A percentile compares a stretch with the other conserved stretches of the same genome.
Evolutionary conservation across 768 basidiomycete genomes (phyloP).

Genomic region (Podaxis pistillaris): DNA sequence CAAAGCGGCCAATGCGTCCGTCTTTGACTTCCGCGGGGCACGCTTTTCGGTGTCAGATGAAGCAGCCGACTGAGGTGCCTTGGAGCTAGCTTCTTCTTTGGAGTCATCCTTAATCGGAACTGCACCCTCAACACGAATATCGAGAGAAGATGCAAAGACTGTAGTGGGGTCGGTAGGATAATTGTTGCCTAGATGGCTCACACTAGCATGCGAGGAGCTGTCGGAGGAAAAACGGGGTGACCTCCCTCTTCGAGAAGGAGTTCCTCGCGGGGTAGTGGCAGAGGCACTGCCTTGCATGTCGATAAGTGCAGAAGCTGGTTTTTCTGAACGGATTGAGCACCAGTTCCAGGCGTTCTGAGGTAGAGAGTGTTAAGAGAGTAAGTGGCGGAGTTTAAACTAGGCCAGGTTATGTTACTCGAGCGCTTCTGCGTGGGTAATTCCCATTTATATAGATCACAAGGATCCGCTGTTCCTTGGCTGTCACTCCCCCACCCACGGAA

Average conservation of each 20-base stretch:
- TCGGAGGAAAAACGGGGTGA: conserved; percentile 55
- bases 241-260: conserved; percentile 62
- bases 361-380: conserved; percentile 40
- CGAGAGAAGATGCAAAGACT: conserved; percentile 65
- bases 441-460: conserved; percentile 25
- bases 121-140: conserved; percentile 77
- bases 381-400: conserved; percentile 45
- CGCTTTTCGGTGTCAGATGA: conserved; percentile 49
- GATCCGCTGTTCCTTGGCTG: conserved; percentile 17
- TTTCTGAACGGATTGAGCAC: conserved; percentile 31
- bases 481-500: conserved; percentile 13
- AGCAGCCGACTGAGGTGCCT: conserved; percentile 36
- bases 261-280: conserved; percentile 50
- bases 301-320: conserved; percentile 29
- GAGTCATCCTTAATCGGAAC: conserved; percentile 54
- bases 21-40: conserved; percentile 89
- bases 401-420: conserved; percentile 42
- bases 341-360: conserved; percentile 40
- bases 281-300: conserved; percentile 46
- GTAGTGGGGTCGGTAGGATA: conserved; percentile 48
- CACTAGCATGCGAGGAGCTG: conserved; percentile 46
- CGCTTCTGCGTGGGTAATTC: conserved; percentile 46
- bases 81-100: conserved; percentile 33
- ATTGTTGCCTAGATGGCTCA: conserved; percentile 44
- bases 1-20: conserved; percentile 78